phyloP scores from a whole-genome alignment of 495 filamentous ascomycete genomes.

The Xylaria venustula region DNA sequence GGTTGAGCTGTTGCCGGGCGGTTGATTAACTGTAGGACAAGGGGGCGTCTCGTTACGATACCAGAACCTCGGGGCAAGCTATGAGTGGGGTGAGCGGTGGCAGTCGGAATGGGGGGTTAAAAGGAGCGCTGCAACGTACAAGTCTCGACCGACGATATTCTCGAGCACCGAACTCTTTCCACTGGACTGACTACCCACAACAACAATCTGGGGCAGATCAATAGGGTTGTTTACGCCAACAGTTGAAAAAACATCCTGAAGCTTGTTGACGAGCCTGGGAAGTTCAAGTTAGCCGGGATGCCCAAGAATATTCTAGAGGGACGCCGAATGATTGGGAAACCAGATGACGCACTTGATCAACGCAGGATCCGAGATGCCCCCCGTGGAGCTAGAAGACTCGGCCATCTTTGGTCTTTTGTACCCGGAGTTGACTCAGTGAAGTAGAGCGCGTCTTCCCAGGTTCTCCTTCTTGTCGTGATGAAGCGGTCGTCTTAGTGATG shows the following conservation, averaged over 20 bases:
- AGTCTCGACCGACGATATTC: constrained; percentile 98
- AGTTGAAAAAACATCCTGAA: constrained; percentile 98
- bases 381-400: constrained; percentile 38
- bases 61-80: constrained; percentile 97
- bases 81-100: constrained; percentile 14
- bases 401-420: constrained; percentile 20
- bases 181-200: constrained; percentile 97
- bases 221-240: constrained; percentile 99
- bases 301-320: constrained; percentile 11
- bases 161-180: constrained; percentile 99
- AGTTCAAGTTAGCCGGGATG: constrained; percentile 19
- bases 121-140: constrained; percentile 58
- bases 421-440: not conserved
- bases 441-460: not conserved
- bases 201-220: constrained; percentile 97
- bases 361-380: constrained; percentile 59
- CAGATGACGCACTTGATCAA: constrained; percentile 52
- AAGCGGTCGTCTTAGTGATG: not conserved
- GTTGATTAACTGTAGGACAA: constrained; percentile 98
- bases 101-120: not conserved
- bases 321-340: constrained; percentile 18
- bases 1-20: constrained; percentile 56
- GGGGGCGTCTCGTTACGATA: constrained; percentile 94
- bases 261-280: constrained; percentile 93
- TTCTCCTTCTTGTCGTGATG: not conserved